Conservation (phyloP, 352 stramenopile species). For the Phytophthora cryptogea region DNA sequence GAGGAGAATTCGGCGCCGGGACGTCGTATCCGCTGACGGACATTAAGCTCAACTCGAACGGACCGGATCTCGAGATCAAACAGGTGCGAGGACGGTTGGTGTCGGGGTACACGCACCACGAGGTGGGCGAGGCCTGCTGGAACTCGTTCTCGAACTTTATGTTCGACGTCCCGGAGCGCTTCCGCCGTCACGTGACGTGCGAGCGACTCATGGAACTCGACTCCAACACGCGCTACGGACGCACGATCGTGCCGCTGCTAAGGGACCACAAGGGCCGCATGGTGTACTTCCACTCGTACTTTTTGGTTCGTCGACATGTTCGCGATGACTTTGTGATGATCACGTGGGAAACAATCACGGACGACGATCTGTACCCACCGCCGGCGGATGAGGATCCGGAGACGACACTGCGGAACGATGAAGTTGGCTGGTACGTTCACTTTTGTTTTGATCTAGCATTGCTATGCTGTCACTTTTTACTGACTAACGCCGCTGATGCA, state of each 20-base stretch:
- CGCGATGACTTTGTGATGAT: constrained; percentile 63
- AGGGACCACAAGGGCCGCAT: constrained; percentile 62
- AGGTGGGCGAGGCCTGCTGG: constrained; percentile 72
- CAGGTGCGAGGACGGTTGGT: constrained; percentile 67
- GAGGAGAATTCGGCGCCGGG: constrained; percentile 51
- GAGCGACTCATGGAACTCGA: constrained; percentile 82
- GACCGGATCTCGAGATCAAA: constrained; percentile 82
- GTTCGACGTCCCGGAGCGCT: constrained; percentile 67
- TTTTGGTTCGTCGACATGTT: constrained; percentile 65
- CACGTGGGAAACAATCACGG: constrained; percentile 70
- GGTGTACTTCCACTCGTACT: constrained; percentile 83
- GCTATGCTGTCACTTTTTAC: constrained; percentile 1
- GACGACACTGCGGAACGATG: constrained; percentile 70
- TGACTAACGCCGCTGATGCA: constrained; percentile 3
- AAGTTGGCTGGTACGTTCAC: constrained; percentile 72
- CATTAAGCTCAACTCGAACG: constrained; percentile 82
- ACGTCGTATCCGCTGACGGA: constrained; percentile 69
- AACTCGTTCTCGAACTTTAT: constrained; percentile 82
- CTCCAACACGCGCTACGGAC: constrained; percentile 76
- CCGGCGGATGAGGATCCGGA: constrained; percentile 48
- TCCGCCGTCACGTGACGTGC: constrained; percentile 66
- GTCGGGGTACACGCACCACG: constrained; percentile 57
- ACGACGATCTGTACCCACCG: constrained; percentile 68
- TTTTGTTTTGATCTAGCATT: constrained; percentile 1
- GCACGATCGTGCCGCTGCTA: constrained; percentile 72